Conservation (phyloP, 768 basidiomycete species). For the Lactarius indigo region DNA sequence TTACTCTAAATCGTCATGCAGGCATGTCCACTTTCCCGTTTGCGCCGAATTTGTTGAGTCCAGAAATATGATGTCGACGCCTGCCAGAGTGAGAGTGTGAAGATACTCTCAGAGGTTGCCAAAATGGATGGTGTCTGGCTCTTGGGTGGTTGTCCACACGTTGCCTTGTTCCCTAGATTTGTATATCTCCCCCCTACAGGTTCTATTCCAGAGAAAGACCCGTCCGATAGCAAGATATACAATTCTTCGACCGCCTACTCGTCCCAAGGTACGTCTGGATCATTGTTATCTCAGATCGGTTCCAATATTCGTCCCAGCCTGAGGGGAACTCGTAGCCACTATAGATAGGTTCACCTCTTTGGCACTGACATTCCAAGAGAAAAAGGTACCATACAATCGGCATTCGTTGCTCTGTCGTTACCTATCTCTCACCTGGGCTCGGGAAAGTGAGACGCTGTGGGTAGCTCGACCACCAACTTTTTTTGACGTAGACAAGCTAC, state of each 20-base stretch:
- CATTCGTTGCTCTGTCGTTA: too few relatives aligned
- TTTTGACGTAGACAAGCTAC: too few relatives aligned
- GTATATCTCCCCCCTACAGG: not conserved
- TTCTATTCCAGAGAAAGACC: constrained; percentile 96
- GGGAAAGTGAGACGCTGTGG: too few relatives aligned
- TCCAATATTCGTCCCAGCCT: constrained; percentile 9
- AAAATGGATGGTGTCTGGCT: constrained; percentile 80
- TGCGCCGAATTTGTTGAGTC: constrained; percentile 80
- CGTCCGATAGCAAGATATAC: constrained; percentile 62
- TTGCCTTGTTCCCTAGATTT: not conserved
- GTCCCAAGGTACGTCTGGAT: constrained; percentile 52
- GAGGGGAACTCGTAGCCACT: constrained; percentile 81
- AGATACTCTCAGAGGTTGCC: constrained; percentile 76
- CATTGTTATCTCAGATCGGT: not conserved
- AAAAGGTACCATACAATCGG: too few relatives aligned
- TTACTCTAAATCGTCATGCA: too few relatives aligned
- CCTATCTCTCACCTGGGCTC: too few relatives aligned
- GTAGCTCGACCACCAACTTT: too few relatives aligned
- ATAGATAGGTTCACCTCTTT: constrained; percentile 93
- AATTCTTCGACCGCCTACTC: constrained; percentile 96
- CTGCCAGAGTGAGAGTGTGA: constrained; percentile 71
- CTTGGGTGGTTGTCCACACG: constrained; percentile 72
- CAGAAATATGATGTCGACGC: constrained; percentile 52
- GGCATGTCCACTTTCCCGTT: constrained; percentile 71
- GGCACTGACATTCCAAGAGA: too few relatives aligned